Conservation (phyloP, 2,329 filamentous ascomycete genomes). For the Alternaria infectoria region DNA sequence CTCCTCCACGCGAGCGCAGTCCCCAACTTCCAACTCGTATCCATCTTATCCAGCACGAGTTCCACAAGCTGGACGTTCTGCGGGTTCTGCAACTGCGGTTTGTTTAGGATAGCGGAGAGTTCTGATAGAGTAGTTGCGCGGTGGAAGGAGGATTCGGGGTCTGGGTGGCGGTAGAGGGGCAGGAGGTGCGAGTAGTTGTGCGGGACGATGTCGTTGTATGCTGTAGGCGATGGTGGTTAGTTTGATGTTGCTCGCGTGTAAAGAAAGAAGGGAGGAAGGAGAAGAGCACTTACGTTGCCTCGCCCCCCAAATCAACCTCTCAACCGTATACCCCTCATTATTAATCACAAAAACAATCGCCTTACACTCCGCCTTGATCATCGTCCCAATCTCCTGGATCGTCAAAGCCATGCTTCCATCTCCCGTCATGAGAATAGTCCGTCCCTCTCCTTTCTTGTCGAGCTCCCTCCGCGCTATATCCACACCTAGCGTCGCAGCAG, state of each 20-base stretch:
- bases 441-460: conserved; percentile 15
- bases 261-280: too few species aligned
- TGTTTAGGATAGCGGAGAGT: conserved; percentile 43
- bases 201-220: conserved; percentile 50
- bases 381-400: conserved; percentile 69
- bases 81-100: conserved; percentile 39
- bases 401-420: conserved; percentile 72
- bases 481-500: conserved; percentile 50
- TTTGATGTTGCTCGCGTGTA: not conserved
- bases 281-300: conserved; percentile 32
- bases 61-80: conserved; percentile 49
- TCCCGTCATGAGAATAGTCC: conserved; percentile 65
- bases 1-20: conserved; percentile 49
- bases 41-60: conserved; percentile 47
- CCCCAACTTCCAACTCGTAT: conserved; percentile 40
- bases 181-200: conserved; percentile 50
- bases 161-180: conserved; percentile 48
- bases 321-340: conserved; percentile 57
- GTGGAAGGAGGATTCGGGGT: conserved; percentile 44
- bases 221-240: conserved; percentile 13
- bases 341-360: conserved; percentile 54
- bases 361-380: conserved; percentile 55
- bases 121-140: conserved; percentile 47
- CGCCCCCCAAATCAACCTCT: conserved; percentile 55
- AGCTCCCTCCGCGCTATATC: conserved; percentile 59